Conservation (phyloP, 768 basidiomycete species). For the Dacryopinax primogenitus region DNA sequence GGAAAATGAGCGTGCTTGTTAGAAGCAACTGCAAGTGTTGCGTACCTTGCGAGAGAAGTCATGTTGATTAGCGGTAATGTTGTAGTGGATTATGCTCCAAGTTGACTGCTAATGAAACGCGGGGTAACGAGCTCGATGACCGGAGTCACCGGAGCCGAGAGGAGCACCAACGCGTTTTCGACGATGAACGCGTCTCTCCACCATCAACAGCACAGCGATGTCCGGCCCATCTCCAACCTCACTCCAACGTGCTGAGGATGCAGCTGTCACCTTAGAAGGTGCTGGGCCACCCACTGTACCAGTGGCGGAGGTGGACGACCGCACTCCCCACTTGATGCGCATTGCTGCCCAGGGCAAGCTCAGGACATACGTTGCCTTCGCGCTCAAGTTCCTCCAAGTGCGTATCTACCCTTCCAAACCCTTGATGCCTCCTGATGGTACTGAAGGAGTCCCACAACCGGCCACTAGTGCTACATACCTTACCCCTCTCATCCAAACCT, state of each 20-base stretch:
- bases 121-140: no score
- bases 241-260: no score
- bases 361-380: conserved; percentile 39
- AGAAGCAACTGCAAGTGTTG: not conserved
- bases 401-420: not conserved
- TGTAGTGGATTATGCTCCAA: no score
- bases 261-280: not conserved
- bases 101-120: no score
- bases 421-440: not conserved
- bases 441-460: conserved; percentile 6
- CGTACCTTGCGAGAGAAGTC: not conserved
- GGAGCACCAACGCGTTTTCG: no score
- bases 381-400: conserved; percentile 44
- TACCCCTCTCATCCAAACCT: not conserved
- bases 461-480: conserved; percentile 14
- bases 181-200: no score
- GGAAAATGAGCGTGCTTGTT: not conserved
- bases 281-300: not conserved
- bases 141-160: no score
- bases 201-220: no score
- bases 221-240: not conserved
- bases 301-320: not conserved
- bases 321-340: conserved; percentile 32
- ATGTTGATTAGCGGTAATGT: no score
- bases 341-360: conserved; percentile 48